Conservation (phyloP, 176 grass and related monocot species). For the Bonia amplexicaulis region DNA sequence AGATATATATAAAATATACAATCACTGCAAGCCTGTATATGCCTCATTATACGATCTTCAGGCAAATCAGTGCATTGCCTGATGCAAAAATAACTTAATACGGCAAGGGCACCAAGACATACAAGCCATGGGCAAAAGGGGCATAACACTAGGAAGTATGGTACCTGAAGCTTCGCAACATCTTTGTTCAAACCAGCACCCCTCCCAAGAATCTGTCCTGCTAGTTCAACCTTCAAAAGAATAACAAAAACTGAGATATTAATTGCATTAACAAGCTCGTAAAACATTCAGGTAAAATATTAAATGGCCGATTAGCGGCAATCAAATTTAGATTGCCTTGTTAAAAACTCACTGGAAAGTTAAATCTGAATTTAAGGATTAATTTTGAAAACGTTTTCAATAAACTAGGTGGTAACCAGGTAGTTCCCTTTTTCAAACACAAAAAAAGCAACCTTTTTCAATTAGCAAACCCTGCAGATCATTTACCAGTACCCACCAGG, state of each 20-base stretch:
- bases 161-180: conserved; percentile 61
- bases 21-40: background rate
- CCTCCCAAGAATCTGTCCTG: conserved; percentile 57
- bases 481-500: background rate
- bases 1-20: background rate
- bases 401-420: conserved; percentile 1
- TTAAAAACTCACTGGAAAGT: background rate
- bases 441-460: background rate
- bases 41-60: background rate
- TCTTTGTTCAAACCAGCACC: conserved; percentile 54
- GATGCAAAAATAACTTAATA: conserved; percentile 17
- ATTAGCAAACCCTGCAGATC: background rate
- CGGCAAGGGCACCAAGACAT: background rate
- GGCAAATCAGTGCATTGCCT: conserved; percentile 10
- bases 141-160: conserved; percentile 7
- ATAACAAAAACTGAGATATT: background rate
- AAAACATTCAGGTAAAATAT: background rate
- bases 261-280: background rate
- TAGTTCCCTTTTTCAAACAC: background rate
- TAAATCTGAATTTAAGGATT: conserved; percentile 8
- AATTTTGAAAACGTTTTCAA: background rate
- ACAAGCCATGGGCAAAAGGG: background rate
- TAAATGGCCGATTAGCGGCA: background rate
- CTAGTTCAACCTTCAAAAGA: conserved; percentile 60
- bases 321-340: conserved; percentile 2